Conservation (phyloP, 306 rosid species). For the Lupinus albus region DNA sequence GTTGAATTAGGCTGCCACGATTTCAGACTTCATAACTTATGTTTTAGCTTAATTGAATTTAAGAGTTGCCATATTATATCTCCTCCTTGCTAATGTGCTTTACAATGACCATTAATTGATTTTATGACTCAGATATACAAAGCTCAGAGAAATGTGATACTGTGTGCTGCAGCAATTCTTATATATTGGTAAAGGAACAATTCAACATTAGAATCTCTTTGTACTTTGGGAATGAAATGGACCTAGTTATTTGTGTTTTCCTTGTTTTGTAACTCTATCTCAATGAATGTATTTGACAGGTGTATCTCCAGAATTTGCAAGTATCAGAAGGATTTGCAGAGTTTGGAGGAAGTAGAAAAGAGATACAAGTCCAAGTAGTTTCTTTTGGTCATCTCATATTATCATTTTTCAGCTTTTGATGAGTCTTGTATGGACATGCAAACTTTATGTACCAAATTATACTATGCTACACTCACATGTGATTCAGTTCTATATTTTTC, state of each 20-base stretch:
- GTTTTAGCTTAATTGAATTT: slow-evolving; percentile 3
- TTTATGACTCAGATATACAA: slow-evolving; percentile 69
- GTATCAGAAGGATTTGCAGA: slow-evolving; percentile 72
- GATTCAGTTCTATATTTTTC: slow-evolving; percentile 17
- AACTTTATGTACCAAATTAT: slow-evolving; percentile 22
- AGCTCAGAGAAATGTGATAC: slow-evolving; percentile 90
- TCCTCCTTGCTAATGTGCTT: background rate
- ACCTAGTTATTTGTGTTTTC: background rate
- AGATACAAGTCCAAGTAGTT: slow-evolving; percentile 68
- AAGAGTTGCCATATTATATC: background rate
- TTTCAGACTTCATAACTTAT: slow-evolving; percentile 20
- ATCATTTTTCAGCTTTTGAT: slow-evolving; percentile 28
- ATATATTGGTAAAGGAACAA: slow-evolving; percentile 77
- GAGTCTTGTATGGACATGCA: slow-evolving; percentile 28
- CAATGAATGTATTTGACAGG: slow-evolving; percentile 56
- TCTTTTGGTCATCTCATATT: slow-evolving; percentile 20
- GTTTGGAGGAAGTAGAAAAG: slow-evolving; percentile 89
- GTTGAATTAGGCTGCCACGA: slow-evolving; percentile 8
- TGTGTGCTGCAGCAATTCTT: slow-evolving; percentile 71
- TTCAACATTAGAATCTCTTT: background rate
- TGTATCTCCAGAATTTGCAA: slow-evolving; percentile 69
- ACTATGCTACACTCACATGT: background rate
- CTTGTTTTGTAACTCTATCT: slow-evolving; percentile 17
- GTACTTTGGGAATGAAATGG: slow-evolving; percentile 23
- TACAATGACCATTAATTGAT: slow-evolving; percentile 21